Conservation (phyloP, 805 yeast genomes). For the Metschnikowia baotianmanensis region DNA sequence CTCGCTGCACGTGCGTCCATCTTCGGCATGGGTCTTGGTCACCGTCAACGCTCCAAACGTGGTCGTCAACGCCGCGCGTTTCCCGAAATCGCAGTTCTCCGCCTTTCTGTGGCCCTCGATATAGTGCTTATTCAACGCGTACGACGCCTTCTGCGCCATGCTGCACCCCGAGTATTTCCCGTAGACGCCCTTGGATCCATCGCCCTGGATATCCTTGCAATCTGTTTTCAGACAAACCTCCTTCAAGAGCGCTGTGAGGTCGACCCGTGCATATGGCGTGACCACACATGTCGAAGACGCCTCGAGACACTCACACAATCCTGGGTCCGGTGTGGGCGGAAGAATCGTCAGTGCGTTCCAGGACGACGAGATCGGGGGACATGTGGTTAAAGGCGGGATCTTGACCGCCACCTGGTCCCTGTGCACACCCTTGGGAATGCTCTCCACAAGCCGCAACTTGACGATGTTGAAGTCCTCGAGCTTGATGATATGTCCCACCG, state of each 20-base stretch:
- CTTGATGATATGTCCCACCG: conserved; percentile 26
- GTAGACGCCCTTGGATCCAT: conserved; percentile 38
- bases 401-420: conserved; percentile 1
- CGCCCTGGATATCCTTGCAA: conserved; percentile 37
- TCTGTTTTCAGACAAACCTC: conserved; percentile 37
- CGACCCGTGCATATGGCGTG: conserved; percentile 23
- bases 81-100: conserved; percentile 26
- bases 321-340: conserved; percentile 43
- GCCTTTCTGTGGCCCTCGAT: conserved; percentile 19
- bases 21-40: conserved; percentile 18
- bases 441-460: conserved; percentile 22
- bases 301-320: conserved; percentile 45
- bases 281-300: conserved; percentile 38
- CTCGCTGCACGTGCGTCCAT: conserved; percentile 27
- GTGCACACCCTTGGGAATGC: conserved; percentile 21
- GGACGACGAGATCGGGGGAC: conserved; percentile 9
- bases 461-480: conserved; percentile 35
- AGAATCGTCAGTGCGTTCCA: conserved; percentile 20
- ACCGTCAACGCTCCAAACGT: conserved; percentile 18
- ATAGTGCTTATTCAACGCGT: conserved; percentile 39
- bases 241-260: conserved; percentile 22
- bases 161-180: conserved; percentile 44
- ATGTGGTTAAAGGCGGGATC: neutral
- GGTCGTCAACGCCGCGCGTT: conserved; percentile 23
- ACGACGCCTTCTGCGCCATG: conserved; percentile 36